Evolutionary conservation across 345 rosid species (phyloP), one percentile per base, ranked within the genome.

Genomic region (Euphorbia tirucalli): DNA sequence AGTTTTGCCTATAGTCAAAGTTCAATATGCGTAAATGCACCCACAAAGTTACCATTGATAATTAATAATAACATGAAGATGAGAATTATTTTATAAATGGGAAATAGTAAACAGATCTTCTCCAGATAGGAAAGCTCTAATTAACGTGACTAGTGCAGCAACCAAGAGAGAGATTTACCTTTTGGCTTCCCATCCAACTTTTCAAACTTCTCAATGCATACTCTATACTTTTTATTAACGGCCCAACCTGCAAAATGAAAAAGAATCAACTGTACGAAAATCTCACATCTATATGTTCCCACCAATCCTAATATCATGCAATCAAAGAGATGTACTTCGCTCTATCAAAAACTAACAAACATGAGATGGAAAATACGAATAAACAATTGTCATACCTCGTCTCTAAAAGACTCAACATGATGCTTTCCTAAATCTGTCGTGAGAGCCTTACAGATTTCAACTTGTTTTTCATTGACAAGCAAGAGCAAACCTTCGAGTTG

Each of bases 381-480:
- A 28, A 16, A 14, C 6, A 15, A 61, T 28, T 11, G 11, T 30
- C 11, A 60, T 16, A 61, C 66, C 66, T 61, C 66, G 31, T 61
- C 66, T 61, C 66, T 61, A 61, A 32, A 61, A 61, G 66, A 85
- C 71, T 90, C 95, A n/a, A 72, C 87, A 30, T 77, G 86, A 68
- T 88, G 89, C 64, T 87, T 90, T 16, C 96, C 92, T 31, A 90
- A 52, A 77, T 90, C 96, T 21, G 77, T 66, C 31, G 25, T 71
- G 0, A 90, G 76, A 14, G 88, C 90, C 65, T 48, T 44, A 35
- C 77, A 81, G 55, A 90, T 85, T 2, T 78, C 82, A 5, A 16
- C 52, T 81, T 83, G 79, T 31, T 78, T 77, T 18, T 86, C 88
- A 22, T 66, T 65, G 4, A 90, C 61, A 68, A 90, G 82, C 39